phyloP scores from a whole-genome alignment of 176 grass and related monocot genomes.

The Urochloa ruziziensis region DNA sequence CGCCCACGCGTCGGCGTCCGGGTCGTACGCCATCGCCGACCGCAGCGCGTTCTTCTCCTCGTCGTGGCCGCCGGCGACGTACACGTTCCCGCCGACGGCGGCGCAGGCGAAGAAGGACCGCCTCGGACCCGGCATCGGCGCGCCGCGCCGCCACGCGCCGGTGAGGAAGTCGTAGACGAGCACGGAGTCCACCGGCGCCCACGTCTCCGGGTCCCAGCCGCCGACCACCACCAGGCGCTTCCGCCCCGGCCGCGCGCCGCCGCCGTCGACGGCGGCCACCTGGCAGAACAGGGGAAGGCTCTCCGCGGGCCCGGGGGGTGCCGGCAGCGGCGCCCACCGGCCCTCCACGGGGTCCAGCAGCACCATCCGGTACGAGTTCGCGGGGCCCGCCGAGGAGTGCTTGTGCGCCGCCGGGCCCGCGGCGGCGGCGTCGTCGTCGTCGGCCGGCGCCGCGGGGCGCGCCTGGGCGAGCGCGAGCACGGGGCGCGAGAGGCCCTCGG shows the following conservation, averaged over 20 bases:
- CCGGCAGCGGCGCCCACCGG: conserved; percentile 46
- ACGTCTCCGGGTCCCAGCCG: conserved; percentile 78
- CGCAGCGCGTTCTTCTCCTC: conserved; percentile 89
- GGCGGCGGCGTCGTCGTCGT: no score
- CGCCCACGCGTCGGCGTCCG: conserved; percentile 51
- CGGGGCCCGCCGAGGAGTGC: conserved; percentile 2
- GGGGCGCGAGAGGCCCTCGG: conserved; percentile 32
- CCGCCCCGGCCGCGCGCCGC: background rate
- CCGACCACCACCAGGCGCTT: conserved; percentile 68
- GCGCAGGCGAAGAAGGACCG: conserved; percentile 81
- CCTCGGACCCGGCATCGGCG: conserved; percentile 57
- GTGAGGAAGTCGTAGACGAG: conserved; percentile 74
- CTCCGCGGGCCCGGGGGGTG: conserved; percentile 11
- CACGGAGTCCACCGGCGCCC: conserved; percentile 71
- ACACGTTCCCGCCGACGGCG: conserved; percentile 42
- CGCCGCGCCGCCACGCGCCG: conserved; percentile 46
- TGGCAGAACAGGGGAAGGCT: conserved; percentile 90
- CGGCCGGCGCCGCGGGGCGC: background rate
- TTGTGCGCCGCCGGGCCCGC: conserved; percentile 5
- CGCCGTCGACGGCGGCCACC: conserved; percentile 46
- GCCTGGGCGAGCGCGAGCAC: conserved; percentile 49
- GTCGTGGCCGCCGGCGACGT: conserved; percentile 89
- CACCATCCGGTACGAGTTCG: conserved; percentile 49
- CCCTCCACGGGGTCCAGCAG: conserved; percentile 51
- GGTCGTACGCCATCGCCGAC: conserved; percentile 71